Base-by-base conservation (phyloP, 495 filamentous ascomycete genomes). In the Daldinia vernicosa region DNA sequence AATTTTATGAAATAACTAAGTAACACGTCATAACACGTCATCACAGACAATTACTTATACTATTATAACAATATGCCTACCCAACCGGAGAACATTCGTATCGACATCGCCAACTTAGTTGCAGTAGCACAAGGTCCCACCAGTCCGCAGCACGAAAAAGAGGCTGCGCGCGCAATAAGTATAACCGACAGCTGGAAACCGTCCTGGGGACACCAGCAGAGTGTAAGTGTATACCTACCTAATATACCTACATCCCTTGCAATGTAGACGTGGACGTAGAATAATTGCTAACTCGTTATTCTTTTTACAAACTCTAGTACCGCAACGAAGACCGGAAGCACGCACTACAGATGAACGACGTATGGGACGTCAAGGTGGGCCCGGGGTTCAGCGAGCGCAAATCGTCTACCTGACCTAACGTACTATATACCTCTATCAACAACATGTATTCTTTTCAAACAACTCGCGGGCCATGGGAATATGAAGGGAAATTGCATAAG, bases 281-380 rank as follows among this genome's bases (percentile, higher is more conserved):
- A 60, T 22, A 30, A 37, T 47, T 52, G 33, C 56, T 66, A 32
- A 70, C 58, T 45, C 4, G 8, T 19, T 19, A n/a, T 45, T 15
- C 30, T 28, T 43, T 30, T 22, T 56, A 12, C 26, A 50, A 35
- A 17, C 4, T 51, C 28, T 52, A 73, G 70, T 87, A 78, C 74
- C 77, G 77, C 51, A 58, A 69, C 19, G 79, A 87, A 67, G 84
- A 86, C 71, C 77, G 80, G 54, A 83, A 84, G 71, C 81, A 83
- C 69, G 63, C 66, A 30, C 40, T 81, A 63, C 78, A 80, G 66
- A 79, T 82, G 76, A 72, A 65, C 40, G 67, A 66, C 63, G 58
- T 75, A 12, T 61, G 28, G 30, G 51, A 75, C 43, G 22, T 68
- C 51, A 30, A 69, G 57, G 62, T 56, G 7, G 69, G 54, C 19